Percentiles rank a stretch among this genome's conserved stretches.
Evolutionary conservation across 192 early-diverging fungal species (phyloP).

Genomic region (Haplosporangium gracile): DNA sequence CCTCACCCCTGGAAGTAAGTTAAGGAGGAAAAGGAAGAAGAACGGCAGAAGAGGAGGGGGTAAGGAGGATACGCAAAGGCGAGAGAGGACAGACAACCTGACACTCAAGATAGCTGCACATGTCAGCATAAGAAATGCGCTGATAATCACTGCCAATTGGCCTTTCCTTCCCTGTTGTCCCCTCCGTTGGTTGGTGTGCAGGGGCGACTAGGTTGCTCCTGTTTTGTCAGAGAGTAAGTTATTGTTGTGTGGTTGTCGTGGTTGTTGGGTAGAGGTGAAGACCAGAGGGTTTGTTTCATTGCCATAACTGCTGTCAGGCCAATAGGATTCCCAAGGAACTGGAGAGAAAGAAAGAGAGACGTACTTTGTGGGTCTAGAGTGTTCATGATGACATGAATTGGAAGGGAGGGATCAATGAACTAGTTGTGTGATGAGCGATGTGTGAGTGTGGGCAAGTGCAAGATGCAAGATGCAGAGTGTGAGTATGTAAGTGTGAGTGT

Average conservation of each 20-base stretch:
- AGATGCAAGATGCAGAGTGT: neutral
- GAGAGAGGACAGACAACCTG: neutral
- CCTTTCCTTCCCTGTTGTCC: neutral
- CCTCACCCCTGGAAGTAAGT: neutral
- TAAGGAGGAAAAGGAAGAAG: neutral
- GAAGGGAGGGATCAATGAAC: neutral
- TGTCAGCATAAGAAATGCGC: neutral
- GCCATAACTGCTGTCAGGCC: no score
- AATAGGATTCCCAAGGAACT: neutral
- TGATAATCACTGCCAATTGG: neutral
- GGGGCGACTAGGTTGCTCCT: no score
- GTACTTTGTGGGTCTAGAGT: neutral
- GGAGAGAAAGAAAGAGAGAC: neutral
- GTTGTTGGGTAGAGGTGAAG: no score
- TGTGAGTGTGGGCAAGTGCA: neutral
- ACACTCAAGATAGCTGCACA: neutral
- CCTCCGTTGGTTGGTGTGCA: no score
- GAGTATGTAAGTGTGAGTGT: no score
- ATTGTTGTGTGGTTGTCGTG: no score
- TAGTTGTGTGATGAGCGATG: neutral
- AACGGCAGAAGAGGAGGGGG: neutral
- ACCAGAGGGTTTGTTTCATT: no score
- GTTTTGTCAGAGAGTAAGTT: no score
- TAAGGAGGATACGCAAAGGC: neutral
- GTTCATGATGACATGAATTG: conserved; percentile 9